A percentile compares a stretch with the other conserved stretches of the same genome.
These are phyloP conservation scores for Vitis amurensis DNA, from an alignment of 164 flowering plant genomes.

Conservation along the genomic window DNA sequence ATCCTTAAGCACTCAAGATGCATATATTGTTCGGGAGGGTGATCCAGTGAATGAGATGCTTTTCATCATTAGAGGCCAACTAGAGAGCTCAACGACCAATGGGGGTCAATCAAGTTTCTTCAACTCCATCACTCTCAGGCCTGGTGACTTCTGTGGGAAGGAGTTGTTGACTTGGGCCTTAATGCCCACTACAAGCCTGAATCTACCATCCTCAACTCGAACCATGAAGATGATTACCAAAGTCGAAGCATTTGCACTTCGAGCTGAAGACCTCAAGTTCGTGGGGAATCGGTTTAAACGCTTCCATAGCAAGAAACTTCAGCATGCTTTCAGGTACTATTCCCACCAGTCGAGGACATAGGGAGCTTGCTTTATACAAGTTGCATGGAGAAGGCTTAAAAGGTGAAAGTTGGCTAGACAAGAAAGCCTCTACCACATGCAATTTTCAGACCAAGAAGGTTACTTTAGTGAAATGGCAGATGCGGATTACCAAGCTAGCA, in stretches of 20 bases:
- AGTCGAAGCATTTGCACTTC: slow-evolving; percentile 58
- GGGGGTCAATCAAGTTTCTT: slow-evolving; percentile 57
- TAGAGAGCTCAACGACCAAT: slow-evolving; percentile 57
- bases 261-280: slow-evolving; percentile 51
- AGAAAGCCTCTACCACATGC: slow-evolving; percentile 28
- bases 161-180: slow-evolving; percentile 62
- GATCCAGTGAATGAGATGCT: slow-evolving; percentile 66
- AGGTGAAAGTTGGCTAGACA: slow-evolving; percentile 35
- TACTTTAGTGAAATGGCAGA: not conserved
- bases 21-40: slow-evolving; percentile 49
- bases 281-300: slow-evolving; percentile 50
- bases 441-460: slow-evolving; percentile 5
- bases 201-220: slow-evolving; percentile 53
- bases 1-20: slow-evolving; percentile 44
- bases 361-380: slow-evolving; percentile 52
- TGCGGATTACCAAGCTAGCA: not conserved
- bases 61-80: slow-evolving; percentile 56
- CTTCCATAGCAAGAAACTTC: slow-evolving; percentile 57
- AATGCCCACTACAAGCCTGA: slow-evolving; percentile 32
- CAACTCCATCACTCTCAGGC: slow-evolving; percentile 52
- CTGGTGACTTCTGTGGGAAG: slow-evolving; percentile 65
- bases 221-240: slow-evolving; percentile 44
- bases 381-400: slow-evolving; percentile 44
- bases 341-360: slow-evolving; percentile 64
- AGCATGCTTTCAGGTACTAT: slow-evolving; percentile 54